Evolutionary conservation across 495 filamentous ascomycete species (phyloP), one percentile per base, ranked within the genome.

Genomic region (Aspergillus carlsbadensis): DNA sequence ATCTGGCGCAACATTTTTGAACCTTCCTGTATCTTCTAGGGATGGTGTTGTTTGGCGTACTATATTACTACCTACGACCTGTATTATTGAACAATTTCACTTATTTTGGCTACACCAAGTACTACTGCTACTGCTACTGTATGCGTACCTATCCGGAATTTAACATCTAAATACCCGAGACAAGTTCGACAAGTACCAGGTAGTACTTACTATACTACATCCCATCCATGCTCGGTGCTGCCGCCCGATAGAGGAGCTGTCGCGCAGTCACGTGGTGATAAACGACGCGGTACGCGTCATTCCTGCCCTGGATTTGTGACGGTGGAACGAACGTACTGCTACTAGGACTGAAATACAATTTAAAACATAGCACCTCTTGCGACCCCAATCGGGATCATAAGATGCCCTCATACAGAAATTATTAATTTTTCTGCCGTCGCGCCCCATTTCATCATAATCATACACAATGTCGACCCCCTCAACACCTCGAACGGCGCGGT

Each of bases 401-500:
- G 13, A 50, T 50, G 47, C 20, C 17, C 33, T 15, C 17, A 6
- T 37, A 50, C 20, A 10, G 7, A 21, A 39, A 17, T 35, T 52
- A 34, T 46, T 8, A 11, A 15, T 17, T 37, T 14, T 35, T 29
- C 26, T 29, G 26, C n/a, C 31, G 10, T 31, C 14, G 33, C 0
- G 3, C 33, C 21, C 8, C 21, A 21, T 2, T 18, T 35, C 18
- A 17, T 50, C 6, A 33, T 47, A 33, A 2, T 29, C 20, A 17
- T 43, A 5, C 54, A 50, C 6, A 17, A 78, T 78, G 75, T 73
- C 75, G 22, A 52, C 72, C 10, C 68, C 70, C 10, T 75, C 71
- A 14, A 74, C 75, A n/a, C 73, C 75, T 42, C 73, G 67, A 13
- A 71, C 74, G 63, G 64, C 72, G 68, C 75, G 74, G 50, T 68